Evolutionary conservation across 371 early-diverging fungal genomes (phyloP).

Genomic region (Rhizopus sp.): DNA sequence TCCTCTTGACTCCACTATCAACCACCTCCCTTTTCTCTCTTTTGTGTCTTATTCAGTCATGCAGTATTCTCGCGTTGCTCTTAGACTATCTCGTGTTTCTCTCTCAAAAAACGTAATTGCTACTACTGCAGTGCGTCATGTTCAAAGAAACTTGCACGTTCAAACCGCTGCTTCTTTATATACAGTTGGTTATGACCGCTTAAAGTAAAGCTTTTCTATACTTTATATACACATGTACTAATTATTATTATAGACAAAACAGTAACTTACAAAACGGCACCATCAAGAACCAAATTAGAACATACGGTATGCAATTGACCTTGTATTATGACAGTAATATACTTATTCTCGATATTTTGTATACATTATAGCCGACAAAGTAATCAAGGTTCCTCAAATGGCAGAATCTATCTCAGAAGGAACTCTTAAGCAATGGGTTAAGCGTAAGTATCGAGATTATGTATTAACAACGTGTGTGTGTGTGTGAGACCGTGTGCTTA

Average conservation of each 20-base stretch:
- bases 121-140: conserved; percentile 18
- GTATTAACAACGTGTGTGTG: background rate
- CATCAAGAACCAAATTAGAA: conserved; percentile 39
- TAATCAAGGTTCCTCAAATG: conserved; percentile 93
- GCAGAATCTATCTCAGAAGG: conserved; percentile 98
- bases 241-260: conserved; percentile 17
- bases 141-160: conserved; percentile 47
- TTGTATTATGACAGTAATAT: background rate
- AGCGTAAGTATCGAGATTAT: conserved; percentile 64
- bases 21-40: background rate
- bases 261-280: conserved; percentile 14
- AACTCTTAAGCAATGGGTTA: conserved; percentile 93
- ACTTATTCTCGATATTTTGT: background rate
- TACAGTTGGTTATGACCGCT: conserved; percentile 34
- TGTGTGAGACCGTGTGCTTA: background rate
- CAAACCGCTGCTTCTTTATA: conserved; percentile 44
- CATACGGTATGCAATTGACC: conserved; percentile 35
- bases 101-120: conserved; percentile 9
- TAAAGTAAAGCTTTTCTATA: conserved; percentile 25
- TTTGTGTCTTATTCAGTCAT: conserved; percentile 14
- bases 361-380: conserved; percentile 60
- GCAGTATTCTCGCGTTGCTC: conserved; percentile 34
- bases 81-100: conserved; percentile 22
- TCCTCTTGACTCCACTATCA: background rate
- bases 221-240: conserved; percentile 1